A percentile compares a stretch with the other conserved stretches of the same genome.
These are phyloP conservation scores for Fusarium liriodendri DNA, from an alignment of 2,329 filamentous ascomycete species.

Conservation along the genomic window DNA sequence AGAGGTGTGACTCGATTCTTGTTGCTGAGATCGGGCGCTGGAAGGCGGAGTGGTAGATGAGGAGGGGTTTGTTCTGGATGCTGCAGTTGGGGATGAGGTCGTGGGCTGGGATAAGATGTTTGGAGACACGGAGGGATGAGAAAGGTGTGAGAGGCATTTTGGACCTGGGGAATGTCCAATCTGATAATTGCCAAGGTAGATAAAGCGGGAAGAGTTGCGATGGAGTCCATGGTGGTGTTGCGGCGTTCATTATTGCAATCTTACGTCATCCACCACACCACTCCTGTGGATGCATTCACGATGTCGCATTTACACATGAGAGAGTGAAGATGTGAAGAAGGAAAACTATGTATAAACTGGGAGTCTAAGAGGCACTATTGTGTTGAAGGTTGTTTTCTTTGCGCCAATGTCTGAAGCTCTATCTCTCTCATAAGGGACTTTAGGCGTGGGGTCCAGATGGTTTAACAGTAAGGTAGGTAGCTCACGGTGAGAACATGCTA, in stretches of 20 bases:
- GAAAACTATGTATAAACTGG: no score
- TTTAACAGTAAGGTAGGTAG: no score
- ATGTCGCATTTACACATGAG: neutral
- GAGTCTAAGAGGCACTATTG: no score
- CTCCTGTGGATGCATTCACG: neutral
- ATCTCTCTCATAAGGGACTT: no score
- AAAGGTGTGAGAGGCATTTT: constrained; percentile 44
- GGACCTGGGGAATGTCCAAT: neutral
- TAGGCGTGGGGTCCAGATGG: no score
- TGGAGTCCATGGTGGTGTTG: neutral
- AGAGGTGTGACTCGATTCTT: constrained; percentile 67
- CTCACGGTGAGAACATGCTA: no score
- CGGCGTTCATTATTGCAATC: neutral
- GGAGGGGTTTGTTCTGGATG: constrained; percentile 70
- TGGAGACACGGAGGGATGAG: constrained; percentile 65
- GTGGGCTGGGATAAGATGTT: constrained; percentile 69
- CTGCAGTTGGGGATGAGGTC: constrained; percentile 71
- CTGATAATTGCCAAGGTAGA: neutral
- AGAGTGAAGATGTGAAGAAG: no score
- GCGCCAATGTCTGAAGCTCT: no score
- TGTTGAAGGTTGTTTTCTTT: no score
- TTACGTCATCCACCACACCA: neutral
- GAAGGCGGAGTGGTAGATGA: constrained; percentile 74
- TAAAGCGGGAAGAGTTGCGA: neutral
- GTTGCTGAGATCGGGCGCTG: constrained; percentile 54